phyloP scores from a whole-genome alignment of 768 basidiomycete species.

The Auriscalpium orientale region DNA sequence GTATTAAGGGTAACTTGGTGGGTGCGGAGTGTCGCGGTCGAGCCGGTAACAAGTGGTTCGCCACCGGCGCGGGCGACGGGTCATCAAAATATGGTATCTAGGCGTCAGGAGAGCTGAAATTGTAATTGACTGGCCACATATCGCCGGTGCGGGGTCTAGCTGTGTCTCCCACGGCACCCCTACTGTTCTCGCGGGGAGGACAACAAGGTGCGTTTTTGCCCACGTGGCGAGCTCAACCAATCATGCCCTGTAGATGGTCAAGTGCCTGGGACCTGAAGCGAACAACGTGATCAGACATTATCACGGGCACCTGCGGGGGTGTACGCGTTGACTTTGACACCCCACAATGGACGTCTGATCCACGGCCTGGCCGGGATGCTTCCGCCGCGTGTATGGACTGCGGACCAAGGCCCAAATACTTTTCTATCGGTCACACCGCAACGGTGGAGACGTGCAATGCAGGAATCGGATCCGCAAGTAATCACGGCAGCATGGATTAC shows the following conservation, averaged over 20 bases:
- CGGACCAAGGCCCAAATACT: conserved; percentile 91
- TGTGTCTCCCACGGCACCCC: conserved; percentile 86
- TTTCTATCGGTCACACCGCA: conserved; percentile 85
- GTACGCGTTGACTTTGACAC: conserved; percentile 86
- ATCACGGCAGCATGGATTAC: conserved; percentile 99
- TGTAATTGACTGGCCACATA: conserved; percentile 97
- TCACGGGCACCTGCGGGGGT: conserved; percentile 96
- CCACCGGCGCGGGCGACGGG: conserved; percentile 95
- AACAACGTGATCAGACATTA: conserved; percentile 99
- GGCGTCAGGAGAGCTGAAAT: conserved; percentile 94
- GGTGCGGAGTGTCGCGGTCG: conserved; percentile 94
- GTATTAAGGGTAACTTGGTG: conserved; percentile 99
- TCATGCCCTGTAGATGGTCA: conserved; percentile 74
- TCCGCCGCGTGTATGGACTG: conserved; percentile 98
- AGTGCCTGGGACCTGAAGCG: conserved; percentile 97
- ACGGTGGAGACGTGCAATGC: conserved; percentile 95
- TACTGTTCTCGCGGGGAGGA: conserved; percentile 99
- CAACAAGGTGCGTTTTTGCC: conserved; percentile 70
- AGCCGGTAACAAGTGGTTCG: conserved; percentile 98
- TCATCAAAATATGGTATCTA: conserved; percentile 98
- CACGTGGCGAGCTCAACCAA: not conserved
- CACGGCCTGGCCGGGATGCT: conserved; percentile 91
- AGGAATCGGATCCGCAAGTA: conserved; percentile 96
- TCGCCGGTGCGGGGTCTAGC: conserved; percentile 93
- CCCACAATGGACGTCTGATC: conserved; percentile 97